Evolutionary conservation across 2,329 filamentous ascomycete species (phyloP), one percentile per base, ranked within the genome.

Genomic region (Penicillium sp.): DNA sequence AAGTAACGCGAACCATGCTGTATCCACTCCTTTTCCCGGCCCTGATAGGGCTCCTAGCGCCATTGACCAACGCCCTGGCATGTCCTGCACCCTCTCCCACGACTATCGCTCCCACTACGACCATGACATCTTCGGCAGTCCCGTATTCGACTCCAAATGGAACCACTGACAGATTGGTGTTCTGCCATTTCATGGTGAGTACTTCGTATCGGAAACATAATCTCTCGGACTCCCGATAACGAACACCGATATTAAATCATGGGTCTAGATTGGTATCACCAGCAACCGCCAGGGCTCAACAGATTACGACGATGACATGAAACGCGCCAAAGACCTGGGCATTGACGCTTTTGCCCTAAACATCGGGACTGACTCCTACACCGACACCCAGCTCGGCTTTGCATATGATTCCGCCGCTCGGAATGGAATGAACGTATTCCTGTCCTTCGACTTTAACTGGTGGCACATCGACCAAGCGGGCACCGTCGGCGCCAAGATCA

Each of bases 391-490:
- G 61, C 73, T 81, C 3, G 66, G 59, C 1, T 74, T 70, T 28
- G 79, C 79, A 0, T 81, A 80, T 53, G 65, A 75, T n/a, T 78
- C 78, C 0, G 77, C 79, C 3, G 70, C 73, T 9, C 68, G 68
- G 7, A 67, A 70, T 51, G 66, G 68, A 42, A 79, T 82, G 72
- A 79, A 80, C 48, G 77, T 81, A 13, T 81, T 82, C 48, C 75
- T 83, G 55, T 82, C 79, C 1, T 83, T 82, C 54, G 80, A 82
- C 67, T 81, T 80, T 63, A 79, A 80, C 67, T 76, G 76, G 74
- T 79, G 72, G 66, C 52, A 62, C 27, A 60, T 62, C 6, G 52
- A 61, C 10, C 64, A 78, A 38, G 71, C 72, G 1, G 65, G 63
- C 7, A 68, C 65, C 11, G 73, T 78, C 16, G 79, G 77, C 1